Base-by-base conservation (phyloP, 371 early-diverging fungal species). In the Smittium mucronatum region DNA sequence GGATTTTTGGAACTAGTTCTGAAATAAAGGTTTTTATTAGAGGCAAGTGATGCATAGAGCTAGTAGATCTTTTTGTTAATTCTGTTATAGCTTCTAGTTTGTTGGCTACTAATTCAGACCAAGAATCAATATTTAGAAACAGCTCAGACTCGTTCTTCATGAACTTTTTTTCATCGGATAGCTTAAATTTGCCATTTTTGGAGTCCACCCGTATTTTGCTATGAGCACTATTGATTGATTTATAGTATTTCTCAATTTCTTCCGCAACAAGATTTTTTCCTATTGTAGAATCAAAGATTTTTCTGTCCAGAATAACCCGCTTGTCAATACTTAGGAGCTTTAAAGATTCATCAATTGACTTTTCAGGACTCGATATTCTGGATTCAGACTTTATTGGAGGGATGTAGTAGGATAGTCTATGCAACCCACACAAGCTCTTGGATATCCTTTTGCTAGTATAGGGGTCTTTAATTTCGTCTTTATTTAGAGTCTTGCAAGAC, bases 391-490 rank as follows among this genome's bases (percentile, higher is more conserved):
- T 30, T 2, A 75, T 75, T 17, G 85, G 84, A 29, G 86, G 88
- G 64, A 83, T 90, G n/a, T 80, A 74, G 26, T 83, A 77, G 21
- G 86, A 87, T 69, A 93, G 77, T 16, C 83, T 81, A 71, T 94
- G 94, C 11, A 93, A 77, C 67, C 87, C 85, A 58, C 81, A 81
- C 79, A 94, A 76, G 2, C 89, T 82, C 8, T 79, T 77, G 25
- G 93, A 93, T 73, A 94, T 89, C 64, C 86, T 83, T n/a, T 74
- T 78, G 59, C 90, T 90, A 1, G 83, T 84, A 0, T 72, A 67
- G 0, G 87, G 82, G 35, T 86, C 72, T 5, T 89, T 81, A 25
- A 94, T 81, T 47, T 93, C 91, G 2, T 79, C 74, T 64, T 80
- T 81, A 0, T 83, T 85, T 65, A 94, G 75, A 0, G 93, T 92